These are phyloP conservation scores for Guadua angustifolia DNA, from an alignment of 176 grass and related monocot genomes.

Conservation along the genomic window DNA sequence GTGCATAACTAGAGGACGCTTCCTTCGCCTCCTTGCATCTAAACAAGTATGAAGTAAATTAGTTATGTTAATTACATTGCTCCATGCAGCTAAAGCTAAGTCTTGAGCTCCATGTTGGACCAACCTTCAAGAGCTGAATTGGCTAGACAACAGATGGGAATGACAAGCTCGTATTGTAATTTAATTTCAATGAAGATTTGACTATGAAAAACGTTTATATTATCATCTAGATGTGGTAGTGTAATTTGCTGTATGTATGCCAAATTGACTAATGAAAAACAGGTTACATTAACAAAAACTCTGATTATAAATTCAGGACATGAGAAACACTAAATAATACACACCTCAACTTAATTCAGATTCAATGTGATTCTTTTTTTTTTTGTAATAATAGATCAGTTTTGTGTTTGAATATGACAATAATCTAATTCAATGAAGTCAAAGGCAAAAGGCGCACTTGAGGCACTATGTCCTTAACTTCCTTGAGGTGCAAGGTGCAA, in stretches of 20 bases:
- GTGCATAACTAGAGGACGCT: constrained; percentile 64
- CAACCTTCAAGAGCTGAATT: constrained; percentile 5
- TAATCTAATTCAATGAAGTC: neutral
- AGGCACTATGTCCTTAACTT: neutral
- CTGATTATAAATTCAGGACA: neutral
- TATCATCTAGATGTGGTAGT: neutral
- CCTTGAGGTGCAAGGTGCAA: neutral
- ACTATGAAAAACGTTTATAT: neutral
- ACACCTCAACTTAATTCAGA: neutral
- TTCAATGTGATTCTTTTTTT: neutral
- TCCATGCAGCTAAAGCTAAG: neutral
- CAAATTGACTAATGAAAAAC: neutral
- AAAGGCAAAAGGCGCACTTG: neutral
- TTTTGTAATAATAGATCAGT: neutral
- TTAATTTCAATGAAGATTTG: neutral
- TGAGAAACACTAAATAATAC: neutral
- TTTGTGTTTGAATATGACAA: neutral
- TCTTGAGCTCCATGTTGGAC: neutral
- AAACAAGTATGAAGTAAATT: constrained; percentile 18
- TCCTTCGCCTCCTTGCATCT: constrained; percentile 74
- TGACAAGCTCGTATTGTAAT: neutral
- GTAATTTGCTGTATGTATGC: neutral
- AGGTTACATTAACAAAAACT: neutral
- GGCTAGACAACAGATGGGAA: neutral
- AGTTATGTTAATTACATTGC: constrained; percentile 10